phyloP scores from a whole-genome alignment of 2,329 filamentous ascomycete genomes.

The Ilyonectria robusta region DNA sequence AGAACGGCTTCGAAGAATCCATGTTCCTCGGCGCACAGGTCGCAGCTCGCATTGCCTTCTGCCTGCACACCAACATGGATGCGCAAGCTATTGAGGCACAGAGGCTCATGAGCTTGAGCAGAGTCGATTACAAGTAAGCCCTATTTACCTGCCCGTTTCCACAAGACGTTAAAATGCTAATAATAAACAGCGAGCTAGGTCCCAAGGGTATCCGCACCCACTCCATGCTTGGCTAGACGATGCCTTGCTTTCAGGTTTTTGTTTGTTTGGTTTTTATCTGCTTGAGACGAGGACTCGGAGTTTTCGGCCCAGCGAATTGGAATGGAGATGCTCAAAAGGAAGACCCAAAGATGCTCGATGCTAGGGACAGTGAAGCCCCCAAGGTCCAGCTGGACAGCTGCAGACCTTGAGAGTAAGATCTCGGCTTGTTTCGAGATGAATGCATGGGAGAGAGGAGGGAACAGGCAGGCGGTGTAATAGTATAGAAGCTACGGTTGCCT shows the following conservation, averaged over 20 bases:
- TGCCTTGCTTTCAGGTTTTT: constrained; percentile 27
- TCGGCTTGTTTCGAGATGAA: neutral
- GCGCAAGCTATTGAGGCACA: constrained; percentile 66
- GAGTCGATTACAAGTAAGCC: constrained; percentile 74
- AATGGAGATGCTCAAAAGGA: constrained; percentile 28
- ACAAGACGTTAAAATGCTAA: constrained; percentile 28
- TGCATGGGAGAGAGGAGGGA: constrained; percentile 16
- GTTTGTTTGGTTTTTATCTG: constrained; percentile 21
- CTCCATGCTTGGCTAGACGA: constrained; percentile 64
- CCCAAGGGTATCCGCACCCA: constrained; percentile 68
- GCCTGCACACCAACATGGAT: constrained; percentile 70
- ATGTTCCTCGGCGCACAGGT: constrained; percentile 91
- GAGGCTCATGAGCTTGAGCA: constrained; percentile 68
- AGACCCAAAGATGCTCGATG: constrained; percentile 13
- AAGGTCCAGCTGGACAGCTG: constrained; percentile 8
- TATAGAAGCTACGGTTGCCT: constrained; percentile 41
- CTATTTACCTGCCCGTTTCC: neutral
- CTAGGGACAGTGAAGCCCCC: constrained; percentile 26
- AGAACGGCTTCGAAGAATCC: constrained; percentile 83
- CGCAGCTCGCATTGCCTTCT: constrained; percentile 75
- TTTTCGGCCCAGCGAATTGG: constrained; percentile 42
- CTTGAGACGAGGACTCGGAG: constrained; percentile 37
- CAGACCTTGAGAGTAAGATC: neutral
- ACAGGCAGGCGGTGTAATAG: constrained; percentile 34
- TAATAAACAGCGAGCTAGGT: constrained; percentile 63